phyloP scores from a whole-genome alignment of 306 rosid genomes.

The Calophaca sinica region DNA sequence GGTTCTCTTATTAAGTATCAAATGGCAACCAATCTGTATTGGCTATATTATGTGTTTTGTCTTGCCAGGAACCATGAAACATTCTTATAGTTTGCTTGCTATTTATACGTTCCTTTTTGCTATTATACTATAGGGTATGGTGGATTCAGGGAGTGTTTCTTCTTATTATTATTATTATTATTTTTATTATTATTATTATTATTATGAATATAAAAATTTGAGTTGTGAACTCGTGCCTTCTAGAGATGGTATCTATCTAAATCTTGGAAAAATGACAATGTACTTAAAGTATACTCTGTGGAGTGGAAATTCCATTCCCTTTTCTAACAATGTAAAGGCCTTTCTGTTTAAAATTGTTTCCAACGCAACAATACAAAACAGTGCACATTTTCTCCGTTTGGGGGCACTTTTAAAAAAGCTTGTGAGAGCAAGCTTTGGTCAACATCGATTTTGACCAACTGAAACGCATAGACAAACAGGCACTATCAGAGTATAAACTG shows the following conservation, averaged over 20 bases:
- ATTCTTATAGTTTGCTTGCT: background rate
- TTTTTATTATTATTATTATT: background rate
- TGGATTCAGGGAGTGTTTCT: slow-evolving; percentile 25
- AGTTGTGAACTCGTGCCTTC: slow-evolving; percentile 7
- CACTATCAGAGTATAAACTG: too few species aligned
- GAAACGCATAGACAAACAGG: too few species aligned
- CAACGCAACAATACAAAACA: too few species aligned
- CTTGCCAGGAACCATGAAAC: slow-evolving; percentile 29
- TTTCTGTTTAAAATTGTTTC: too few species aligned
- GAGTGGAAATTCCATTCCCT: slow-evolving; percentile 25
- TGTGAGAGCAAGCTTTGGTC: too few species aligned
- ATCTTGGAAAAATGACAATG: background rate
- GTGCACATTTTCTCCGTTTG: too few species aligned
- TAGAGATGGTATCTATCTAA: background rate
- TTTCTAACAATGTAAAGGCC: background rate
- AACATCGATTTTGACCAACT: too few species aligned
- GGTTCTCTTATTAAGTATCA: slow-evolving; percentile 7
- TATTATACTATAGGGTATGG: slow-evolving; percentile 6
- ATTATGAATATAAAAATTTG: background rate
- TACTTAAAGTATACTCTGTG: background rate
- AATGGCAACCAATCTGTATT: background rate
- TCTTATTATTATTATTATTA: background rate
- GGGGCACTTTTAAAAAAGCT: too few species aligned
- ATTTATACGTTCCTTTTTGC: background rate
- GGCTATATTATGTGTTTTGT: slow-evolving; percentile 24